These are phyloP conservation scores for Trametopsis cervina DNA, from an alignment of 768 basidiomycete genomes.

Conservation along the genomic window DNA sequence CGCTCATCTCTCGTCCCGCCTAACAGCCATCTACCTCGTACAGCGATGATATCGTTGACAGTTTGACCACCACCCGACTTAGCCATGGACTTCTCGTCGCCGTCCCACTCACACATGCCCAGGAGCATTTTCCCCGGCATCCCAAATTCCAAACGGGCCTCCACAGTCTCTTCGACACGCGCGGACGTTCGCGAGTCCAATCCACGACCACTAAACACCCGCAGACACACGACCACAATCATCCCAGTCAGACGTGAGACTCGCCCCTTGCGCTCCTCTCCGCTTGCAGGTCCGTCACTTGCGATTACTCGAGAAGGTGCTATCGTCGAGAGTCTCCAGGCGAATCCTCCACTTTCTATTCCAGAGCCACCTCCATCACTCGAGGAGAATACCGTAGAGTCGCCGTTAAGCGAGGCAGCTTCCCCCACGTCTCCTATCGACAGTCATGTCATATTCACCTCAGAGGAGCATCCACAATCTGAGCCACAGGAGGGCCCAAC, in stretches of 20 bases:
- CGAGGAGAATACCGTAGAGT: slow-evolving; percentile 1
- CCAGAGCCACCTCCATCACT: slow-evolving; percentile 12
- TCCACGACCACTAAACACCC: slow-evolving; percentile 10
- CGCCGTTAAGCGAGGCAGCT: slow-evolving; percentile 1
- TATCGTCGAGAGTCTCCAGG: slow-evolving; percentile 5
- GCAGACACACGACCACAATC: slow-evolving; percentile 2
- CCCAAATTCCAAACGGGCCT: slow-evolving; percentile 2
- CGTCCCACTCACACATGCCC: slow-evolving; percentile 7
- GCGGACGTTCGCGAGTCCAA: neutral
- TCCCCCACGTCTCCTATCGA: slow-evolving; percentile 1
- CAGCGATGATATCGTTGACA: neutral
- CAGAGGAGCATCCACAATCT: too few species aligned
- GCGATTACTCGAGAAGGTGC: slow-evolving; percentile 12
- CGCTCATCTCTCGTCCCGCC: neutral
- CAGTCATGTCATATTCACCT: neutral
- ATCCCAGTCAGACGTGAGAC: slow-evolving; percentile 12
- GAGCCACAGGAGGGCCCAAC: too few species aligned
- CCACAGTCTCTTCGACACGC: neutral
- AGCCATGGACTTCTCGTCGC: neutral
- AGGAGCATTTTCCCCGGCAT: slow-evolving; percentile 9
- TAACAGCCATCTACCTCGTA: neutral
- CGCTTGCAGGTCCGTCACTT: slow-evolving; percentile 22
- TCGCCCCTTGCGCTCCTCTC: slow-evolving; percentile 22
- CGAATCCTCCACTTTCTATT: slow-evolving; percentile 1
- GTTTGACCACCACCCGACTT: neutral